These are phyloP conservation scores for Tuber magnatum DNA, from an alignment of 495 filamentous ascomycete genomes.

Conservation along the genomic window DNA sequence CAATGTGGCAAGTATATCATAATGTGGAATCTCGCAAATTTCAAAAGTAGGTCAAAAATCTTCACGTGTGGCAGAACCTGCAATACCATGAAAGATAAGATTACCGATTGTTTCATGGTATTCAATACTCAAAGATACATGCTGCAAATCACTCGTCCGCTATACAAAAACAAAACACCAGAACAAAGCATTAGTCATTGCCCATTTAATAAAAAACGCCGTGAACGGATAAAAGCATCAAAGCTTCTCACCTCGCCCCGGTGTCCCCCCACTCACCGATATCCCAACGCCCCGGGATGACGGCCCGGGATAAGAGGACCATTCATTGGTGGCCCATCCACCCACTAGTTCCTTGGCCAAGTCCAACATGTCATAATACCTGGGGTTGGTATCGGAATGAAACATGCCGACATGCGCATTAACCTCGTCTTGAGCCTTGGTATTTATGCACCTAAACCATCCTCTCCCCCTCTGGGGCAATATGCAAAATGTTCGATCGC, in stretches of 20 bases:
- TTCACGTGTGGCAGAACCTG: neutral
- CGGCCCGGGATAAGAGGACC: neutral
- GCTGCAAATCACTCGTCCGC: neutral
- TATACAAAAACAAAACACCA: neutral
- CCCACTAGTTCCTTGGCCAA: constrained; percentile 59
- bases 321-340: constrained; percentile 51
- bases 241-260: neutral
- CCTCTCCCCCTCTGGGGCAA: constrained; percentile 55
- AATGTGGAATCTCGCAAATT: neutral
- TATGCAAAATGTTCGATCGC: constrained; percentile 73
- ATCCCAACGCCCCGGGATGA: neutral
- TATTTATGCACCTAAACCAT: constrained; percentile 53
- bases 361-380: constrained; percentile 60
- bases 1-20: neutral
- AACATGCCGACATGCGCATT: constrained; percentile 88
- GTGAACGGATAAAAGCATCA: neutral
- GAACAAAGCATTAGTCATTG: neutral
- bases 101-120: neutral
- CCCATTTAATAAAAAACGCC: neutral
- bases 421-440: constrained; percentile 68
- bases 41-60: neutral
- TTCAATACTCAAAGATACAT: neutral
- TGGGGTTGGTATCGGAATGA: constrained; percentile 67
- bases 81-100: neutral
- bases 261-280: neutral